Percentiles rank a stretch among this genome's conserved stretches.
These are phyloP conservation scores for Saturnispora silvae DNA, from an alignment of 805 yeast species.

Conservation along the genomic window DNA sequence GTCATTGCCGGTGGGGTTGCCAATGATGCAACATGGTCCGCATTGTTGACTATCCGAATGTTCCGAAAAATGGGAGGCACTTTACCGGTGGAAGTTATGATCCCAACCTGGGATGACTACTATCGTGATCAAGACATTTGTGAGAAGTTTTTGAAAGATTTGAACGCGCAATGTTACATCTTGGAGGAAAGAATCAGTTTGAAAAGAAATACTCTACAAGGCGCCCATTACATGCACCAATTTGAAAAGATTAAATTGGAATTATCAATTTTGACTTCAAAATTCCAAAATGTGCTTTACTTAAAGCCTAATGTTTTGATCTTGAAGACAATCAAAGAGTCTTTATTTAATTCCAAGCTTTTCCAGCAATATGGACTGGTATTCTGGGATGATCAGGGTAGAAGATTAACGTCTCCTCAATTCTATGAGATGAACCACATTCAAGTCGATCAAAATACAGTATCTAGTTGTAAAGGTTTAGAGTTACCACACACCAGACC, in stretches of 20 bases:
- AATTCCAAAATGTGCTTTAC: constrained; percentile 35
- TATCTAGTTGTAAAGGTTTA: constrained; percentile 24
- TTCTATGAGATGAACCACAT: constrained; percentile 54
- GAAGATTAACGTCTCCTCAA: constrained; percentile 60
- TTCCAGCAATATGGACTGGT: constrained; percentile 44
- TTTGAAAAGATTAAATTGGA: constrained; percentile 29
- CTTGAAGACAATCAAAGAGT: constrained; percentile 29
- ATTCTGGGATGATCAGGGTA: constrained; percentile 80
- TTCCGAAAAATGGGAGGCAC: constrained; percentile 37
- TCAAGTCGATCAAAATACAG: constrained; percentile 13
- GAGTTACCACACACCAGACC: constrained; percentile 15
- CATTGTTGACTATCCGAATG: constrained; percentile 42
- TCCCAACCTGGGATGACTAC: constrained; percentile 32
- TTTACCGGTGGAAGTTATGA: constrained; percentile 36
- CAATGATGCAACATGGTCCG: constrained; percentile 49
- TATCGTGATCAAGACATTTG: constrained; percentile 36
- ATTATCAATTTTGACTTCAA: constrained; percentile 33
- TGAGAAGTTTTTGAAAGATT: constrained; percentile 30
- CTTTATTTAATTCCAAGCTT: constrained; percentile 33
- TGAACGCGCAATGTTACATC: constrained; percentile 51
- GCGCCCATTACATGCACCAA: constrained; percentile 31
- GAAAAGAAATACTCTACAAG: constrained; percentile 12
- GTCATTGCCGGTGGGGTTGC: constrained; percentile 52
- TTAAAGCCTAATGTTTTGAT: constrained; percentile 38
- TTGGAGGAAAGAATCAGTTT: constrained; percentile 40